Evolutionary conservation across 2,329 filamentous ascomycete species (phyloP).

Genomic region (Fusarium citri): DNA sequence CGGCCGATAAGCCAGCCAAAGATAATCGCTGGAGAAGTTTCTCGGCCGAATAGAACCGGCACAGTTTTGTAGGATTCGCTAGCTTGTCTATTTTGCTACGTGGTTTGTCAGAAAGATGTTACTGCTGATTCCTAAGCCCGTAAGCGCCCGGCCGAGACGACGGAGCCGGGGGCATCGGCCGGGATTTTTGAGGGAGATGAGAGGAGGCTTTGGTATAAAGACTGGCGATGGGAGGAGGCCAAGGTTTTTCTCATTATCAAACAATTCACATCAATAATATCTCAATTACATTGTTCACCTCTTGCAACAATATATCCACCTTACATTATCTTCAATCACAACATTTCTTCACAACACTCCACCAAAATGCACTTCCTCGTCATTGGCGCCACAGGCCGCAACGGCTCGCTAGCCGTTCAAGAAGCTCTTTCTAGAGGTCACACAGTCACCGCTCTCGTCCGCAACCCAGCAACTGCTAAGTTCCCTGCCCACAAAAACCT

Average conservation of each 20-base stretch:
- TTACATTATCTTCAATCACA: not conserved
- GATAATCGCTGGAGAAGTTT: not conserved
- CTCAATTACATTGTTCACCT: rapidly evolving
- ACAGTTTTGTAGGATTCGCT: not conserved
- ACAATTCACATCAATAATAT: not conserved
- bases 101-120: not conserved
- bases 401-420: constrained; percentile 22
- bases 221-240: not conserved
- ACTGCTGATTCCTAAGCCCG: constrained; percentile 19
- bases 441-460: constrained; percentile 10
- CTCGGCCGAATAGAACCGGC: constrained; percentile 4
- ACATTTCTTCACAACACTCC: rapidly evolving
- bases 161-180: constrained; percentile 14
- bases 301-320: not conserved
- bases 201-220: constrained; percentile 14
- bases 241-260: rapidly evolving
- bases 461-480: rapidly evolving
- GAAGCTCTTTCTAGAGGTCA: constrained; percentile 21
- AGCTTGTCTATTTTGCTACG: not conserved
- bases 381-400: constrained; percentile 32
- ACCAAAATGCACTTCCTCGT: constrained; percentile 30
- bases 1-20: not conserved
- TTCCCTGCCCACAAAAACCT: not conserved
- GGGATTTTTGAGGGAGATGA: rapidly evolving
- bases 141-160: not conserved